These are phyloP conservation scores for Sechiopsis laciniata DNA, from an alignment of 306 rosid species.

Conservation along the genomic window DNA sequence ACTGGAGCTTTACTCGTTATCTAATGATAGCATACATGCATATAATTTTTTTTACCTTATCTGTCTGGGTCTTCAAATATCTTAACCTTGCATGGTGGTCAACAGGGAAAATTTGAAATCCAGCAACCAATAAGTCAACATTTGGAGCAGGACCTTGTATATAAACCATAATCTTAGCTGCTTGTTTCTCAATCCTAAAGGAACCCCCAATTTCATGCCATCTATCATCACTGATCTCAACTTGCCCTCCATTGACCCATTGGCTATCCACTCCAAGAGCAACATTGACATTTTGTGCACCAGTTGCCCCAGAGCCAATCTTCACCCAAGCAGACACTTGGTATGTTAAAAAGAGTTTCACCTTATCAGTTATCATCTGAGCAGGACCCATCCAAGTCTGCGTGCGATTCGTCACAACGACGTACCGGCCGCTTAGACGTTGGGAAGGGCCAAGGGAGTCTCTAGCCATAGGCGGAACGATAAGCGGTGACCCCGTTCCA, in stretches of 20 bases:
- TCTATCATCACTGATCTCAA: conserved; percentile 41
- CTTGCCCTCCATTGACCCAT: conserved; percentile 93
- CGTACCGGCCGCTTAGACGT: conserved; percentile 60
- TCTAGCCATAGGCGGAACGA: conserved; percentile 93
- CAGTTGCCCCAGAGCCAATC: conserved; percentile 52
- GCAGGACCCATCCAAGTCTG: conserved; percentile 98
- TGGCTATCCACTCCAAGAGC: conserved; percentile 73
- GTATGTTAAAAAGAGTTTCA: conserved; percentile 70
- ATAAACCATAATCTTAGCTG: conserved; percentile 74
- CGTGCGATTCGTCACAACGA: conserved; percentile 73
- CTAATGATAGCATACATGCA: no score
- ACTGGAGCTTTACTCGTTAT: no score
- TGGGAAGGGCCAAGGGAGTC: conserved; percentile 76
- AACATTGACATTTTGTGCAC: conserved; percentile 65
- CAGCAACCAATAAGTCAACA: conserved; percentile 77
- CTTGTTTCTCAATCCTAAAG: conserved; percentile 83
- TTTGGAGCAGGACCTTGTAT: conserved; percentile 85
- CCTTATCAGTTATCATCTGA: conserved; percentile 70
- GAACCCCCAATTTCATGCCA: conserved; percentile 97
- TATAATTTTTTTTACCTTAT: conserved; percentile 43
- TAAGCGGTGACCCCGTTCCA: conserved; percentile 69
- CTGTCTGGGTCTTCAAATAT: conserved; percentile 56
- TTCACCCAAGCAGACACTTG: conserved; percentile 94
- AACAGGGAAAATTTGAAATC: conserved; percentile 87
- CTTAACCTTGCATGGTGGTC: conserved; percentile 68